Conservation (phyloP, 768 basidiomycete species). For the Russula compacta region DNA sequence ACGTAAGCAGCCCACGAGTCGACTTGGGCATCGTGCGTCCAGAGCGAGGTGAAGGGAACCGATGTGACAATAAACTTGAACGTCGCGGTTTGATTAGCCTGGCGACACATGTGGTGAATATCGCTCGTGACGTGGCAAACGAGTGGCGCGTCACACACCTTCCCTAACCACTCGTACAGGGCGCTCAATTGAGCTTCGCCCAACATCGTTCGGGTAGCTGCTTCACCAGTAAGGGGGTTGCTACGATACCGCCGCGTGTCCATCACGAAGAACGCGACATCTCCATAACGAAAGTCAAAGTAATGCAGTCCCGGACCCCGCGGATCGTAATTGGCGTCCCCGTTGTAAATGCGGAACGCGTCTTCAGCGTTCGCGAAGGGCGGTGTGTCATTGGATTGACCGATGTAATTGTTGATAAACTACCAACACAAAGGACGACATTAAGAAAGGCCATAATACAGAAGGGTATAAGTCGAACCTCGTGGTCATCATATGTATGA, state of each 20-base stretch:
- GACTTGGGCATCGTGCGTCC: conserved; percentile 50
- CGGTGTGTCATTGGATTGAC: conserved; percentile 41
- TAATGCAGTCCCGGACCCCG: conserved; percentile 37
- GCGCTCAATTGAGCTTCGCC: conserved; percentile 55
- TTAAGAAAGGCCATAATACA: not conserved
- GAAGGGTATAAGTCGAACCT: conserved; percentile 29
- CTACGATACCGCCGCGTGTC: conserved; percentile 59
- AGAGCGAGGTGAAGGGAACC: conserved; percentile 67
- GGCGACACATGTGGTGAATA: not conserved
- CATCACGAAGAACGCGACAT: conserved; percentile 69
- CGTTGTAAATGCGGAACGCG: conserved; percentile 57
- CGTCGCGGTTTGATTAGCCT: conserved; percentile 60
- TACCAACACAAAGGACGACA: conserved; percentile 21
- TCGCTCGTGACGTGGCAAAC: not conserved
- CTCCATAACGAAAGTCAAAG: conserved; percentile 55
- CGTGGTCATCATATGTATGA: conserved; percentile 68
- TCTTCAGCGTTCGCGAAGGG: conserved; percentile 51
- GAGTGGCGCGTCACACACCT: conserved; percentile 27
- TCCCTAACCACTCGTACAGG: conserved; percentile 53
- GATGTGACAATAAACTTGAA: conserved; percentile 74
- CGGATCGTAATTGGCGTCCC: conserved; percentile 53
- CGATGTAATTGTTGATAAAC: conserved; percentile 63
- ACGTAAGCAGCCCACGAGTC: conserved; percentile 66
- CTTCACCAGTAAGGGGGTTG: conserved; percentile 30
- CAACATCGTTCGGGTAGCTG: conserved; percentile 50